Evolutionary conservation across 1,284 basidiomycete species (phyloP).

Genomic region (Porogramme epimiltina): DNA sequence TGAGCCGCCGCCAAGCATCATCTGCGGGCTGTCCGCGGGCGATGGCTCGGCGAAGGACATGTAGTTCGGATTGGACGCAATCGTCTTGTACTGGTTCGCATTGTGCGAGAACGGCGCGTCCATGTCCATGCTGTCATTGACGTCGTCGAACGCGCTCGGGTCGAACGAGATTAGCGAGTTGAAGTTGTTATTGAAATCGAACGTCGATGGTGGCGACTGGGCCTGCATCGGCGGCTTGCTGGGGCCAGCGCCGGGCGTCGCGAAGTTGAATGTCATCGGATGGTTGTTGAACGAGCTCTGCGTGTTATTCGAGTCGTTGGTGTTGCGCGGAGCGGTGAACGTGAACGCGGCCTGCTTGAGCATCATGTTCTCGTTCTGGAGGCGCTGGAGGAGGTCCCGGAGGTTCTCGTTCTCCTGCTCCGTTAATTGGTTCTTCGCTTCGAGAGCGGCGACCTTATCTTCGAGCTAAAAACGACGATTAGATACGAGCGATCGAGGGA

Average conservation of each 20-base stretch:
- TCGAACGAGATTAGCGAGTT: constrained; percentile 70
- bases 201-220: constrained; percentile 24
- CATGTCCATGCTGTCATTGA: constrained; percentile 59
- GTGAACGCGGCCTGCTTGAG: constrained; percentile 77
- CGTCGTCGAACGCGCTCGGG: constrained; percentile 63
- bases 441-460: constrained; percentile 78
- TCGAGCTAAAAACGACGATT: constrained; percentile 56
- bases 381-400: constrained; percentile 72
- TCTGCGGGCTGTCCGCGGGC: constrained; percentile 31
- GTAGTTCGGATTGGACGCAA: constrained; percentile 77
- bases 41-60: constrained; percentile 76
- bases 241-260: constrained; percentile 30
- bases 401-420: constrained; percentile 77
- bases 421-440: constrained; percentile 71
- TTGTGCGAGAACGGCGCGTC: constrained; percentile 55
- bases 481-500: constrained; percentile 1
- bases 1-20: constrained; percentile 19
- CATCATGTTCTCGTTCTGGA: constrained; percentile 77
- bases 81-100: constrained; percentile 62
- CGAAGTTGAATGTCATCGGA: constrained; percentile 28
- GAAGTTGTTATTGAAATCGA: constrained; percentile 58
- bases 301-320: constrained; percentile 9
- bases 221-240: constrained; percentile 28
- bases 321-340: constrained; percentile 62
- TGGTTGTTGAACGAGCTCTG: constrained; percentile 21